Evolutionary conservation across 2,329 filamentous ascomycete species (phyloP).

Genomic region (Lasiodiplodia hormozganensis): DNA sequence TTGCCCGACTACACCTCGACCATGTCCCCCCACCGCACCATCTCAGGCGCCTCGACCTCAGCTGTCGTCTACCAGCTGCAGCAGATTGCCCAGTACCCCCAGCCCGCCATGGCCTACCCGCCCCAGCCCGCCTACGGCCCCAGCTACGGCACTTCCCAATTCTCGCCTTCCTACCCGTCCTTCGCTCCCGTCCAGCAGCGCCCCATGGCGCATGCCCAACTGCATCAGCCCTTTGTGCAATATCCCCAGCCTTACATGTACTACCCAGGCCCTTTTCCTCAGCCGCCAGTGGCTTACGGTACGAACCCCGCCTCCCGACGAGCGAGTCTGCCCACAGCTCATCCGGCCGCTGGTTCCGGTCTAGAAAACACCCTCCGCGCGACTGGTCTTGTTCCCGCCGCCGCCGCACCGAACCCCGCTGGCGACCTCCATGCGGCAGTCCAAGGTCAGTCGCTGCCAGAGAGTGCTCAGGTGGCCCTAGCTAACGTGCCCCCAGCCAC

Average conservation of each 20-base stretch:
- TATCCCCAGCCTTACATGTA: constrained; percentile 29
- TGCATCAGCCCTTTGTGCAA: constrained; percentile 19
- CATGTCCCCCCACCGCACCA: constrained; percentile 36
- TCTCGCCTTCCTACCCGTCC: constrained; percentile 39
- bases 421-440: constrained; percentile 29
- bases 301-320: constrained; percentile 42
- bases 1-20: constrained; percentile 44
- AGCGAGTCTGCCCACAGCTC: constrained; percentile 36
- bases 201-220: constrained; percentile 13
- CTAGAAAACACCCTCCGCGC: constrained; percentile 4
- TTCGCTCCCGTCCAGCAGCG: constrained; percentile 26
- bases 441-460: constrained; percentile 35
- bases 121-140: constrained; percentile 39
- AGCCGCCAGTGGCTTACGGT: constrained; percentile 37
- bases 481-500: constrained; percentile 3
- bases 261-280: constrained; percentile 26
- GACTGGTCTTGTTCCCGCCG: neutral
- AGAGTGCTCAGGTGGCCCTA: neutral
- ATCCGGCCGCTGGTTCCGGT: constrained; percentile 5
- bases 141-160: constrained; percentile 39
- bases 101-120: constrained; percentile 35
- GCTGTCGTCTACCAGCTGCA: constrained; percentile 50
- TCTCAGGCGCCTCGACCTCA: constrained; percentile 48
- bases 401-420: neutral
- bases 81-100: constrained; percentile 47